Evolutionary conservation across 1,139 yeast species (phyloP).

Genomic region (Pichia sp.): DNA sequence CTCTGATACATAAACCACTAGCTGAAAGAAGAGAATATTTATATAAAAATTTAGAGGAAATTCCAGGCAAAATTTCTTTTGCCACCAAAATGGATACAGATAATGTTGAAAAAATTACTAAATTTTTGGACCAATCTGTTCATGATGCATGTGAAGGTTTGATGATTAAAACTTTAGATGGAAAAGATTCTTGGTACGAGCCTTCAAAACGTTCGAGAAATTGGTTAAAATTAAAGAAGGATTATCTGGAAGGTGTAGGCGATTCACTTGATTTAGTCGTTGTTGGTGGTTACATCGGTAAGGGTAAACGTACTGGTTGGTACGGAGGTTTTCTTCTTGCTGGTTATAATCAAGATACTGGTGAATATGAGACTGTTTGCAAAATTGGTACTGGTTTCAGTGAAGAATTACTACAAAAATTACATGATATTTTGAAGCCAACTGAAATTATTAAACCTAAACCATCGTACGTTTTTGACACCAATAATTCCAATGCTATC

Average conservation of each 20-base stretch:
- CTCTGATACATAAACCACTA: conserved; percentile 63
- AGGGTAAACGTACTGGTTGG: conserved; percentile 89
- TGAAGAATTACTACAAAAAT: conserved; percentile 65
- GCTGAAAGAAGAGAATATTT: conserved; percentile 63
- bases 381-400: conserved; percentile 97
- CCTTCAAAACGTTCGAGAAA: conserved; percentile 93
- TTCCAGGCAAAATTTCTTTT: conserved; percentile 74
- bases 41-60: conserved; percentile 48
- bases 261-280: conserved; percentile 93
- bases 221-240: conserved; percentile 94
- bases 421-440: conserved; percentile 58
- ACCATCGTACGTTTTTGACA: conserved; percentile 63
- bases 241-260: conserved; percentile 89
- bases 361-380: conserved; percentile 91
- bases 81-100: conserved; percentile 73
- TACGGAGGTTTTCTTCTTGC: conserved; percentile 94
- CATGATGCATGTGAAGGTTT: conserved; percentile 92
- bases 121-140: conserved; percentile 83
- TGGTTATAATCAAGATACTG: conserved; percentile 81
- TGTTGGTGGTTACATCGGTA: conserved; percentile 89
- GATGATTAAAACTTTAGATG: conserved; percentile 88
- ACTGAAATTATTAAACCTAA: conserved; percentile 67
- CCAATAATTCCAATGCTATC: conserved; percentile 50
- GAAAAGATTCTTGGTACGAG: conserved; percentile 77
- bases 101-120: conserved; percentile 72